Base-by-base conservation (phyloP, 2,329 filamentous ascomycete genomes). In the Aspergillus eucalypticola region DNA sequence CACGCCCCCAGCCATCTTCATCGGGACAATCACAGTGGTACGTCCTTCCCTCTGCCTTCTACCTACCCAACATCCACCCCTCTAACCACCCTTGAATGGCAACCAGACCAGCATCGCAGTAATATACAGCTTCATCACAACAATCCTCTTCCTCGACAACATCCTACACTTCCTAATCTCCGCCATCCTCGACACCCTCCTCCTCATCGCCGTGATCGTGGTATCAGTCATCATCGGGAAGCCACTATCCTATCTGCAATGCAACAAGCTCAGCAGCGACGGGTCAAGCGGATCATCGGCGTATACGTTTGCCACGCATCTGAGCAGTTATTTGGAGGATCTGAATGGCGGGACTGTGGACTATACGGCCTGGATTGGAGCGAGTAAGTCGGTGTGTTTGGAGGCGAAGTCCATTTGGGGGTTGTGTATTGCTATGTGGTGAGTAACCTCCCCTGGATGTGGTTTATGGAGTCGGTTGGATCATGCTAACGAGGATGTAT, bases 321-420 rank as follows among this genome's bases (percentile, higher is more conserved):
- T 87, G 3, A 78, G 79, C 21, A 78, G 78, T 60, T 85, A 83
- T 62, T 71, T 86, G 38, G 79, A 81, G 58, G 79, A 79, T 51
- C 74, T 80, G 53, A 81, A 80, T 15, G 79, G 79, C n/a, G 79
- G 79, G 6, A 80, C 73, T 42, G 71, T 87, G 58, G 77, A 80
- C 19, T 79, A 86, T 61, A 69, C 71, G 13, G 75, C 79, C 59
- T 88, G 84, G 84, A 84, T 86, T 48, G 84, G 84, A n/a, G 81
- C 83, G 8, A 86, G 81, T 11, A 84, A 82, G 72, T 71, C 84
- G 17, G 90, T 90, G 58, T 97, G 93, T 79, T 87, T 88, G 70
- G 88, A 95, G 80, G 87, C 92, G 75, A 96, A 96, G 83, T 86
- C 90, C 15, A 86, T 95, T 66, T 96, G 92, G 93, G 92, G 92